Evolutionary conservation across 2,329 filamentous ascomycete species (phyloP).

Genomic region (Lasiodiplodia gonubiensis): DNA sequence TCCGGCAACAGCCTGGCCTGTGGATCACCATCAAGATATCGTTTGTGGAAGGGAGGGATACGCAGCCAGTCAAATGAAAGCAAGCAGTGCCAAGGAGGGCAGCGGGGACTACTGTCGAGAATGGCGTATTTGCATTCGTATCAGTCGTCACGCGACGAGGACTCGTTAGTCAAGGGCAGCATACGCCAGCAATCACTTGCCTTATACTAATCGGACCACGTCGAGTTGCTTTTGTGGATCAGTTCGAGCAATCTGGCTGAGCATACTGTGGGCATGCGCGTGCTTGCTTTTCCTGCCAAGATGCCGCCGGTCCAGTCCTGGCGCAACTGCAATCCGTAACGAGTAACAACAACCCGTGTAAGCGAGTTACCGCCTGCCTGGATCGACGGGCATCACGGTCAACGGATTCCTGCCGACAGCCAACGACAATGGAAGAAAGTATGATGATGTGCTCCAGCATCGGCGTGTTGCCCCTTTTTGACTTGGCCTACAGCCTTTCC

Average conservation of each 20-base stretch:
- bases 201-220: background rate
- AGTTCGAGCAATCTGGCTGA: background rate
- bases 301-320: background rate
- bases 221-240: constrained; percentile 2
- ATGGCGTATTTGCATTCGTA: background rate
- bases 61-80: background rate
- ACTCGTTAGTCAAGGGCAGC: background rate
- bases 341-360: constrained; percentile 3
- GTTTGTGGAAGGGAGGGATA: background rate
- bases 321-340: constrained; percentile 14
- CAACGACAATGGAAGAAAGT: background rate
- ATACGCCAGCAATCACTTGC: background rate
- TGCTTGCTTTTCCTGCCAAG: background rate
- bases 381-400: constrained; percentile 9
- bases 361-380: background rate
- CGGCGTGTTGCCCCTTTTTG: constrained; percentile 9
- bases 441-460: constrained; percentile 7
- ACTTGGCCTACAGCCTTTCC: background rate
- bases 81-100: background rate
- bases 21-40: background rate
- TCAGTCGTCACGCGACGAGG: background rate
- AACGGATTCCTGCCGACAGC: background rate
- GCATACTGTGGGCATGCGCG: background rate
- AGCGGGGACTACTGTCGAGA: background rate
- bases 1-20: background rate